Evolutionary conservation across 305 asterid genomes (phyloP).

Genomic region (Fraxinus xanthoxyloides): DNA sequence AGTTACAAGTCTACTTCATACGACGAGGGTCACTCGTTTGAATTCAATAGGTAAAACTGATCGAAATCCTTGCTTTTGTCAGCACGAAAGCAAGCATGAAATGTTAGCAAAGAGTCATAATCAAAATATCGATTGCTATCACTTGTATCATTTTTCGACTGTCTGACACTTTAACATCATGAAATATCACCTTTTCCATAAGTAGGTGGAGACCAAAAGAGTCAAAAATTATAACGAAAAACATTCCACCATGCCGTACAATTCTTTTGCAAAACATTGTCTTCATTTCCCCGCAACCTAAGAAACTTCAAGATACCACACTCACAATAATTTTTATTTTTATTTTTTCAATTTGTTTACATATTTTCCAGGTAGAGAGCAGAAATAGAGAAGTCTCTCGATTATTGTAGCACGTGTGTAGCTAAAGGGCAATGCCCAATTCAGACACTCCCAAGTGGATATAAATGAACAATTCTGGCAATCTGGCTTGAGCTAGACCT

Average conservation of each 20-base stretch:
- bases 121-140: background rate
- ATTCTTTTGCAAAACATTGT: background rate
- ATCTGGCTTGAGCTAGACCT: background rate
- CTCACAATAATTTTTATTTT: background rate
- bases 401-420: background rate
- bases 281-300: background rate
- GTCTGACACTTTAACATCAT: background rate
- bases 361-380: too few species aligned
- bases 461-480: background rate
- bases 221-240: background rate
- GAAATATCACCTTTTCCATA: background rate
- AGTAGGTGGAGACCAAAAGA: background rate
- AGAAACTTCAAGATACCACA: background rate
- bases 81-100: background rate
- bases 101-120: too few species aligned
- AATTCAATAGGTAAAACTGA: background rate
- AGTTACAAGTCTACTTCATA: background rate
- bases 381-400: background rate
- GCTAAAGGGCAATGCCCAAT: background rate
- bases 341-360: background rate
- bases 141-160: background rate
- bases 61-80: background rate
- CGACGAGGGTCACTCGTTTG: background rate
- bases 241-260: background rate
- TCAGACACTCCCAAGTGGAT: background rate